phyloP scores from a whole-genome alignment of 1,139 yeast genomes.

The Pichia sp. region DNA sequence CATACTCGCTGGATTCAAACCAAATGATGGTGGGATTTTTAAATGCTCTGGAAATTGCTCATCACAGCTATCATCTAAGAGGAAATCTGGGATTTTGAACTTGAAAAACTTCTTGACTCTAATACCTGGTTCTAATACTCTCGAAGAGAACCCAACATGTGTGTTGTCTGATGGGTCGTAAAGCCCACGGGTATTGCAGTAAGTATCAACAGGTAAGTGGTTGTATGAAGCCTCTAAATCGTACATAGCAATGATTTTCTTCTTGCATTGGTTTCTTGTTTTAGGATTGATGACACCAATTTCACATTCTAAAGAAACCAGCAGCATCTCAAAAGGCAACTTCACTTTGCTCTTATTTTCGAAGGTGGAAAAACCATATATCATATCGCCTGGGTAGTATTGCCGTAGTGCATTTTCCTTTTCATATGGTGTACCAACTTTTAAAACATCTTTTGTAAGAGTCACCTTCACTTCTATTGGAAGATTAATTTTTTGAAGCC shows the following conservation, averaged over 20 bases:
- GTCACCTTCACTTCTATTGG: slow-evolving; percentile 10
- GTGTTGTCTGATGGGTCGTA: slow-evolving; percentile 41
- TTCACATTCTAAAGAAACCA: slow-evolving; percentile 55
- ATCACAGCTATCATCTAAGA: slow-evolving; percentile 57
- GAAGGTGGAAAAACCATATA: slow-evolving; percentile 50
- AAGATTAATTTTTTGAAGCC: slow-evolving; percentile 30
- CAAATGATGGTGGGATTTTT: slow-evolving; percentile 64
- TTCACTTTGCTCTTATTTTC: slow-evolving; percentile 40
- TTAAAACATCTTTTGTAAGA: slow-evolving; percentile 5
- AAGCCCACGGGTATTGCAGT: slow-evolving; percentile 3
- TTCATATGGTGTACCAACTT: not conserved
- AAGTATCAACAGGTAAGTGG: slow-evolving; percentile 23
- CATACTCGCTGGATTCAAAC: slow-evolving; percentile 40
- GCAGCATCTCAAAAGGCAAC: slow-evolving; percentile 53
- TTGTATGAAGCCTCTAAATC: slow-evolving; percentile 44
- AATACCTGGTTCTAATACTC: slow-evolving; percentile 9
- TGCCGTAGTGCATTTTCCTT: slow-evolving; percentile 6
- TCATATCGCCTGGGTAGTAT: slow-evolving; percentile 51
- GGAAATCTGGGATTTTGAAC: slow-evolving; percentile 57
- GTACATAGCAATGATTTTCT: slow-evolving; percentile 28
- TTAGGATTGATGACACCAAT: slow-evolving; percentile 6
- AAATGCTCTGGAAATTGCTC: slow-evolving; percentile 51
- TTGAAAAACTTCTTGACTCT: slow-evolving; percentile 38
- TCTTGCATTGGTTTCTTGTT: not conserved
- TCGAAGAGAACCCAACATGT: slow-evolving; percentile 41